These are phyloP conservation scores for Neurospora cerealis DNA, from an alignment of 495 filamentous ascomycete genomes.

Conservation along the genomic window DNA sequence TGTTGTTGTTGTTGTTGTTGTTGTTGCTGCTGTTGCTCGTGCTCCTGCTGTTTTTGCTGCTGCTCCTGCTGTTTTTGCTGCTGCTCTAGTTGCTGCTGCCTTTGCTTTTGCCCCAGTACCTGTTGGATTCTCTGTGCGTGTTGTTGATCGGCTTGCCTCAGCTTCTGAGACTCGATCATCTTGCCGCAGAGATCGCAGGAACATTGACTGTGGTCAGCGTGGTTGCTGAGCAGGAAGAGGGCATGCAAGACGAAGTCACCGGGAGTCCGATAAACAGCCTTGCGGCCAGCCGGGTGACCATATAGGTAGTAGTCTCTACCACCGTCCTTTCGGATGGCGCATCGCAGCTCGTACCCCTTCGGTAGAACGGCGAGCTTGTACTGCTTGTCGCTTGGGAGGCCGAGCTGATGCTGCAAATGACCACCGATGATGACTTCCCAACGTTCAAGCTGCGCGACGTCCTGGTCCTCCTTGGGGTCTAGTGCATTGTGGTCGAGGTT, in stretches of 20 bases:
- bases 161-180: conserved; percentile 7
- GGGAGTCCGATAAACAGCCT: conserved; percentile 27
- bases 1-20: background rate
- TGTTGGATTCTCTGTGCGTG: conserved; percentile 29
- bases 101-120: background rate
- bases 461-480: conserved; percentile 12
- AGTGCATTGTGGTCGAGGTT: conserved; percentile 16
- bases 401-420: conserved; percentile 17
- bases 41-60: background rate
- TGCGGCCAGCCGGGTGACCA: conserved; percentile 28
- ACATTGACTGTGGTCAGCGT: conserved; percentile 23
- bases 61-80: conserved; percentile 2
- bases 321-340: conserved; percentile 13
- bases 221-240: conserved; percentile 27
- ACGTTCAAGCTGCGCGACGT: conserved; percentile 19
- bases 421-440: conserved; percentile 25
- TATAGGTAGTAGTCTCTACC: conserved; percentile 32
- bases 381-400: conserved; percentile 13
- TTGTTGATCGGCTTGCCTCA: background rate
- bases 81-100: conserved; percentile 2
- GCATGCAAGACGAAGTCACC: conserved; percentile 33
- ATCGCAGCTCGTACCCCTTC: conserved; percentile 23
- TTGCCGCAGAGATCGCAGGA: conserved; percentile 24
- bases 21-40: conserved; percentile 2
- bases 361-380: conserved; percentile 24